These are phyloP conservation scores for Nepenthes mirabilis DNA, from an alignment of 148 eudicot genomes.

Conservation along the genomic window DNA sequence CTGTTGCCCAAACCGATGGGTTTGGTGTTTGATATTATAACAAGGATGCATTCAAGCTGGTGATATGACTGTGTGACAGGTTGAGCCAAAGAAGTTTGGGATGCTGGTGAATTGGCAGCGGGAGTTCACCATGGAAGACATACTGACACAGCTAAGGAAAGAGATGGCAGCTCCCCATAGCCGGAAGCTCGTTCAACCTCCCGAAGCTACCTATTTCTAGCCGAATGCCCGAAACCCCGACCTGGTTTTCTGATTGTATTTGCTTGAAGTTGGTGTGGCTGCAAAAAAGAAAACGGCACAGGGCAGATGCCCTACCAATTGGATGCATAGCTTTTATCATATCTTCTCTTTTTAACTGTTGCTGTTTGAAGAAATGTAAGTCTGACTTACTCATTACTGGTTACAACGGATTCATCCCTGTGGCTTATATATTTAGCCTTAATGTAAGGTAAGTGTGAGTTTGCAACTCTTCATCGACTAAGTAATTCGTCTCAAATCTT, in stretches of 20 bases:
- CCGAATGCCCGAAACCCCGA: not conserved
- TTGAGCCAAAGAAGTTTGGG: conserved; percentile 46
- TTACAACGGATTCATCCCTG: no score
- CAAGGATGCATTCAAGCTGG: not conserved
- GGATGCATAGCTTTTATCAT: no score
- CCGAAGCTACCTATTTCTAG: conserved; percentile 51
- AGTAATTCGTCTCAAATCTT: no score
- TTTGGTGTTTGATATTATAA: not conserved
- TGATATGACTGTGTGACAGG: conserved; percentile 15
- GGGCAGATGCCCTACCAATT: not conserved
- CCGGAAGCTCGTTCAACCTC: conserved; percentile 56
- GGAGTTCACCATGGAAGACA: conserved; percentile 45
- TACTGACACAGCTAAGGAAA: conserved; percentile 48
- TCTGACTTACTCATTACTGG: no score
- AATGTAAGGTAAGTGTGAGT: no score
- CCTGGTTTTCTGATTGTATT: not conserved
- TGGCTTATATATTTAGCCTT: no score
- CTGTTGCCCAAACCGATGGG: not conserved
- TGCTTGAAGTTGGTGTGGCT: not conserved
- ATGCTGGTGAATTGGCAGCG: conserved; percentile 54
- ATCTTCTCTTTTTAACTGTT: no score
- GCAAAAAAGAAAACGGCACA: not conserved
- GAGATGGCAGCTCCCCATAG: conserved; percentile 41
- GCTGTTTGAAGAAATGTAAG: no score
- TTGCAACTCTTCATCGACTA: no score